Evolutionary conservation across 495 filamentous ascomycete genomes (phyloP), one percentile per base, ranked within the genome.

Genomic region (Penicillium parvum): DNA sequence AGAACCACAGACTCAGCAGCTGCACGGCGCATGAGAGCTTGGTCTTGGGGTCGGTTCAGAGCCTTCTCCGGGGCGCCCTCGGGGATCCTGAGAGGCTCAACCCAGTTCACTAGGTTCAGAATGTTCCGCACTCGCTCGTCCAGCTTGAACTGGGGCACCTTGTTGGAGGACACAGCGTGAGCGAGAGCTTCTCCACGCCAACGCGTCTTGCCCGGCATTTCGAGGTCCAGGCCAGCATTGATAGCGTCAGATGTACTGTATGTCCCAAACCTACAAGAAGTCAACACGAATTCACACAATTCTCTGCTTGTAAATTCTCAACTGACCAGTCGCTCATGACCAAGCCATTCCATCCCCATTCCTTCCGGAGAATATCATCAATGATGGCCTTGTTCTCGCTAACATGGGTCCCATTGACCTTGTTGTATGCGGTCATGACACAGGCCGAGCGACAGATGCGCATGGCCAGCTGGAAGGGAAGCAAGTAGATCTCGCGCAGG

Each of bases 361-460:
- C 84, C 5, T 74, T 71, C 14, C 86, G 73, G 26, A 90, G 56
- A 18, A 88, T 75, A 19, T 75, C 73, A 20, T 77, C 73, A 16
- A 91, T 57, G 9, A 87, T 61, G 32, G 71, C 67, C 28, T 75
- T 69, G 42, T 81, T 84, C 63, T 84, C 81, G 49, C 75, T 77
- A 11, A 78, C 81, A 53, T 85, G 84, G 2, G 64, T 64, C 0
- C 85, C 86, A 58, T 90, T 88, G 20, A 90, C 71, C 35, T 82
- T 79, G 43, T 87, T 88, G 49, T 89, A 90, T 22, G 77, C 72
- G 18, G 81, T 84, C 86, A 90, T 89, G 23, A 88, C 66, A 32
- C 81, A 81, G 18, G 76, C 75, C 2, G 82, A 79, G 29, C 75
- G 67, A 21, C 76, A 69, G 35, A 87, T 83, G 3, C 81, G 68